Percentiles rank a stretch among this genome's conserved stretches.
Conservation (phyloP, 2,329 filamentous ascomycete genomes). For the Colletotrichum zoysiae region DNA sequence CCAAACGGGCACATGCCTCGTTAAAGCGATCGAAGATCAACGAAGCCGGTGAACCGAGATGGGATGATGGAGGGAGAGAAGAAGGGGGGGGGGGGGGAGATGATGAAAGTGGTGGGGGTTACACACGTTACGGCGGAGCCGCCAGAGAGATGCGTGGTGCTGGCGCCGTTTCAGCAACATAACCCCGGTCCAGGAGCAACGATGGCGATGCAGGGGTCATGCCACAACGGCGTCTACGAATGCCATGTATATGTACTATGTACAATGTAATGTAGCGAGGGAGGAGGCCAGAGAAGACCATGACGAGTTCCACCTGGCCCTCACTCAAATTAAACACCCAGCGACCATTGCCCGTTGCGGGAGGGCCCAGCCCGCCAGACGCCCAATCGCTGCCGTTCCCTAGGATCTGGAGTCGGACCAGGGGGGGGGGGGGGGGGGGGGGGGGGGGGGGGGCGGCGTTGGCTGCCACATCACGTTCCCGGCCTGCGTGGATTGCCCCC, state of each 20-base stretch:
- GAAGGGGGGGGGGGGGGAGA: neutral
- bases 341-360: constrained; percentile 31
- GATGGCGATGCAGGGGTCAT: constrained; percentile 25
- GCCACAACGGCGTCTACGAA: constrained; percentile 13
- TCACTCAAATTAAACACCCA: constrained; percentile 40
- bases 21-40: constrained; percentile 15
- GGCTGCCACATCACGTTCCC: constrained; percentile 30
- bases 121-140: constrained; percentile 25
- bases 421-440: too few species aligned
- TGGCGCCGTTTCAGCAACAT: constrained; percentile 33
- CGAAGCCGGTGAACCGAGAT: constrained; percentile 32
- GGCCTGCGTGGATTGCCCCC: constrained; percentile 26
- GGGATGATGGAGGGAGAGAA: constrained; percentile 10
- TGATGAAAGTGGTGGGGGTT: constrained; percentile 8
- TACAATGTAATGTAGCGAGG: too few species aligned
- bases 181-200: constrained; percentile 24
- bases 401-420: constrained; percentile 4
- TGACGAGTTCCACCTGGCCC: constrained; percentile 19
- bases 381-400: constrained; percentile 35
- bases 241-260: neutral
- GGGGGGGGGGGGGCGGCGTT: constrained; percentile 3
- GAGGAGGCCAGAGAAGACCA: constrained; percentile 6
- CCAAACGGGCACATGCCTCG: neutral
- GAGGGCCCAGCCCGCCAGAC: constrained; percentile 15
- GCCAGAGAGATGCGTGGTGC: constrained; percentile 39